Evolutionary conservation across 768 basidiomycete species (phyloP).

Genomic region (Hericium rajendrae): DNA sequence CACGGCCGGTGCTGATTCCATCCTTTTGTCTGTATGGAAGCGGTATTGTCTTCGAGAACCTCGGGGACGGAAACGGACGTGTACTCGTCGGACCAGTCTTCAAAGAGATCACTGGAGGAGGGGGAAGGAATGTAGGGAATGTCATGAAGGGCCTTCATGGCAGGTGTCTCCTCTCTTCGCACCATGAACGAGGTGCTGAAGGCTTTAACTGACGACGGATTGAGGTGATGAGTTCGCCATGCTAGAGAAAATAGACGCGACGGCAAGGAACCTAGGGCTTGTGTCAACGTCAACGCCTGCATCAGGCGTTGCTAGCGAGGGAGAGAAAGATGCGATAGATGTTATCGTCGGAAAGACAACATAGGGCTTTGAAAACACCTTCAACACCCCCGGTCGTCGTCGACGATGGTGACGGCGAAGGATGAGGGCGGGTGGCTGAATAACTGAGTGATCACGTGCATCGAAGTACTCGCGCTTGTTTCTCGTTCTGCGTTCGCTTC

Average conservation of each 20-base stretch:
- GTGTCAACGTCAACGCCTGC: conserved; percentile 2
- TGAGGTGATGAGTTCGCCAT: not conserved
- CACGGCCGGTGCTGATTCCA: conserved; percentile 6
- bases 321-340: too few relatives aligned
- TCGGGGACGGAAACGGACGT: not conserved
- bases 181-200: conserved; percentile 16
- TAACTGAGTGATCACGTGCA: too few relatives aligned
- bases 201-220: conserved; percentile 6
- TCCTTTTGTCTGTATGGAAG: not conserved
- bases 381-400: too few relatives aligned
- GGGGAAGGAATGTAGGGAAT: conserved; percentile 25
- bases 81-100: conserved; percentile 27
- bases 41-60: conserved; percentile 2
- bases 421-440: too few relatives aligned
- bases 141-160: conserved; percentile 25
- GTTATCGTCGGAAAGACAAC: too few relatives aligned
- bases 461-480: too few relatives aligned
- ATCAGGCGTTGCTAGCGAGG: not conserved
- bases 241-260: not conserved
- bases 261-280: conserved; percentile 4
- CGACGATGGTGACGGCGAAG: too few relatives aligned
- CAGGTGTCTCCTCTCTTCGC: conserved; percentile 21
- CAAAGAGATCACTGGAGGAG: conserved; percentile 28
- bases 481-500: too few relatives aligned
- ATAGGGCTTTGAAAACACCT: too few relatives aligned